phyloP scores from a whole-genome alignment of 192 early-diverging fungal species.

The Oehlia diaphana region DNA sequence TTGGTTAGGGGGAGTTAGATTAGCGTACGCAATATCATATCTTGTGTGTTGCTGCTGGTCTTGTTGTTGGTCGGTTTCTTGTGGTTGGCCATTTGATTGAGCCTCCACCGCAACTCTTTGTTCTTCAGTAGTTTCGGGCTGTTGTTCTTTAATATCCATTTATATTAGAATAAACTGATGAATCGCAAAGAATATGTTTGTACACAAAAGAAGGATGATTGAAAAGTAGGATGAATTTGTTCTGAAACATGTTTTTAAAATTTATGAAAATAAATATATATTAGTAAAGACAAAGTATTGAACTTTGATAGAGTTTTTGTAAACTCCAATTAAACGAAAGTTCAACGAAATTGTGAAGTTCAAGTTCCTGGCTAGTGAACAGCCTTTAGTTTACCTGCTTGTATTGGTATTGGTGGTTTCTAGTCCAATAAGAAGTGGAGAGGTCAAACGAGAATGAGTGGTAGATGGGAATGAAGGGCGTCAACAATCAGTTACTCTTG shows the following conservation, averaged over 20 bases:
- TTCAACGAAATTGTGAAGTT: neutral
- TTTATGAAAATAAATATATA: neutral
- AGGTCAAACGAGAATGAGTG: slow-evolving; percentile 32
- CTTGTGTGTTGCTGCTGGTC: slow-evolving; percentile 17
- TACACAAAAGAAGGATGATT: neutral
- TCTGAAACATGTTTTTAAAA: neutral
- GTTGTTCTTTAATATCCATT: slow-evolving; percentile 27
- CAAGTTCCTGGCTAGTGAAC: slow-evolving; percentile 9
- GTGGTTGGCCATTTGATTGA: slow-evolving; percentile 18
- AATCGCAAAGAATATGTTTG: neutral
- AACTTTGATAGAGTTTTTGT: neutral
- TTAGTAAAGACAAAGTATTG: neutral
- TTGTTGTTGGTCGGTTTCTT: slow-evolving; percentile 27
- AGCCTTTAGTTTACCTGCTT: slow-evolving; percentile 26
- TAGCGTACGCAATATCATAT: slow-evolving; percentile 17
- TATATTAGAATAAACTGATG: neutral
- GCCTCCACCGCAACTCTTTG: neutral
- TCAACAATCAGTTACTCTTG: slow-evolving; percentile 26
- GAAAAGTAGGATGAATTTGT: neutral
- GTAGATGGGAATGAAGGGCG: slow-evolving; percentile 15
- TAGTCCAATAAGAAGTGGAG: slow-evolving; percentile 35
- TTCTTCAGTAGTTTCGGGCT: slow-evolving; percentile 6
- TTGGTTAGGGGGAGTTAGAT: neutral
- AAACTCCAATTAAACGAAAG: slow-evolving; percentile 15
- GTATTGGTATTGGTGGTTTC: slow-evolving; percentile 33